phyloP scores from a whole-genome alignment of 768 basidiomycete genomes.

The Hygrophoropsis aurantiaca region DNA sequence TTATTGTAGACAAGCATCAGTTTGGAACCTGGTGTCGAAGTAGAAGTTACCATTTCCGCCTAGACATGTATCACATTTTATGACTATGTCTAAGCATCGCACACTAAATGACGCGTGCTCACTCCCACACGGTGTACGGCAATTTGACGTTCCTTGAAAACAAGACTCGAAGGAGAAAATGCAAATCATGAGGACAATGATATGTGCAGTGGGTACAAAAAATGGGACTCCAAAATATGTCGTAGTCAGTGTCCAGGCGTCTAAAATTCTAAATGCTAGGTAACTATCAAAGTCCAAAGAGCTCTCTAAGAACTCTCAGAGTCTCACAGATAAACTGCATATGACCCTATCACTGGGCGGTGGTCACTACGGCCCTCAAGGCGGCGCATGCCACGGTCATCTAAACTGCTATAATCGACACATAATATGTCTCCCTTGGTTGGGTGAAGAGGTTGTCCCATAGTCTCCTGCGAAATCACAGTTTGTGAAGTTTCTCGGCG shows the following conservation, averaged over 20 bases:
- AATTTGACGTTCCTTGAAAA: no score
- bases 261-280: no score
- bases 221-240: no score
- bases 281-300: no score
- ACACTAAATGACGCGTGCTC: no score
- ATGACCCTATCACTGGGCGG: constrained; percentile 80
- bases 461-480: constrained; percentile 22
- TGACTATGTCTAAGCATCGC: background rate
- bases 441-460: constrained; percentile 27
- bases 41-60: constrained; percentile 94
- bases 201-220: no score
- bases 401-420: constrained; percentile 68
- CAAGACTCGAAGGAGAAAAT: no score
- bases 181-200: no score
- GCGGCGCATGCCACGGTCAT: constrained; percentile 71
- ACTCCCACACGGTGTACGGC: no score
- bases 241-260: no score
- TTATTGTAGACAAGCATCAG: constrained; percentile 86
- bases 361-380: constrained; percentile 83
- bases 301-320: no score
- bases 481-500: constrained; percentile 37
- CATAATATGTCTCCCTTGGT: constrained; percentile 72
- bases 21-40: constrained; percentile 98
- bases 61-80: constrained; percentile 32
- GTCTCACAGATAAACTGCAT: constrained; percentile 67